A percentile compares a stretch with the other conserved stretches of the same genome.
Conservation (phyloP, 2,329 filamentous ascomycete genomes). For the Epichloe scottii region DNA sequence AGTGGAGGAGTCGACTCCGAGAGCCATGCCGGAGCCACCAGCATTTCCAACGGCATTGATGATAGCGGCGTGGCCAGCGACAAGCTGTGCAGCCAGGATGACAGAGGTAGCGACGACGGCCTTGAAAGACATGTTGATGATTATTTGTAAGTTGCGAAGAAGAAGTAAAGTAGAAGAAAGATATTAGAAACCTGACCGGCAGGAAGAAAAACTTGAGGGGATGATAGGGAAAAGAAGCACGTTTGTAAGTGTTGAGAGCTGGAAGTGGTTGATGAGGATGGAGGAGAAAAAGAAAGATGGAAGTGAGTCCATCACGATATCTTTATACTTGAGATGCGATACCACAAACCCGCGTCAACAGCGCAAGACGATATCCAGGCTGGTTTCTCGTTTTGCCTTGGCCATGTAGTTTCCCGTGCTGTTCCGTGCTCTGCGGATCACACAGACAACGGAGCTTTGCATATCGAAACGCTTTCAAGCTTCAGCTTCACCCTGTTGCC, state of each 20-base stretch:
- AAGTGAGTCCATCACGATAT: neutral
- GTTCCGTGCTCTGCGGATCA: neutral
- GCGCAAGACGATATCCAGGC: neutral
- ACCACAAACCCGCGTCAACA: neutral
- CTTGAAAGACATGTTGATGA: slow-evolving; percentile 20
- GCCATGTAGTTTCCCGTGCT: neutral
- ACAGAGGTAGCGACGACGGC: slow-evolving; percentile 30
- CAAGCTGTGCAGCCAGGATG: slow-evolving; percentile 41
- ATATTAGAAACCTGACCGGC: slow-evolving; percentile 5
- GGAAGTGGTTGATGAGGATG: slow-evolving; percentile 3
- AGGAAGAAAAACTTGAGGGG: neutral
- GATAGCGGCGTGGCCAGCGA: slow-evolving; percentile 49
- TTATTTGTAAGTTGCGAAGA: neutral
- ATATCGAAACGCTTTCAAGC: neutral
- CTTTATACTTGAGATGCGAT: slow-evolving; percentile 4
- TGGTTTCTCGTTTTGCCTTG: neutral
- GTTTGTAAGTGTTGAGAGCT: neutral
- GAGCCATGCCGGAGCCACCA: slow-evolving; percentile 41
- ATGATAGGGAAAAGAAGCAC: neutral
- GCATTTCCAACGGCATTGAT: slow-evolving; percentile 42
- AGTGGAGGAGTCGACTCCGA: slow-evolving; percentile 39
- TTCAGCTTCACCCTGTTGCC: neutral
- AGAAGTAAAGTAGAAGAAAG: neutral
- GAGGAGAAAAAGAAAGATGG: neutral
- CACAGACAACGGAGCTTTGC: neutral